Conservation (phyloP, 306 rosid species). For the Rubus parviflorus region DNA sequence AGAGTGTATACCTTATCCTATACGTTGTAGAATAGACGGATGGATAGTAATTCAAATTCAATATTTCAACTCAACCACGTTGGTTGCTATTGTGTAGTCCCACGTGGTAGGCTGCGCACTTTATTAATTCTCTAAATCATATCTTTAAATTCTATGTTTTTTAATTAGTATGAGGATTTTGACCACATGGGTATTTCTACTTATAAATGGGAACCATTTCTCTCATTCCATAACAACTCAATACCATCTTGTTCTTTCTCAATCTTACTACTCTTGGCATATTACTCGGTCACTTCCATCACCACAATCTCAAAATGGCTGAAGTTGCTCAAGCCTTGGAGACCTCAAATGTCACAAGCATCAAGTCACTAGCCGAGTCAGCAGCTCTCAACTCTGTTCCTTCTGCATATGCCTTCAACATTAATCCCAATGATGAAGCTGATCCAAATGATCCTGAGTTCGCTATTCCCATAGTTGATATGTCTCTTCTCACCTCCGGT, state of each 20-base stretch:
- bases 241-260: background rate
- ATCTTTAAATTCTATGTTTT: background rate
- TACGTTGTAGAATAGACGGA: background rate
- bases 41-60: background rate
- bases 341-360: constrained; percentile 29
- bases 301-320: background rate
- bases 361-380: constrained; percentile 44
- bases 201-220: background rate
- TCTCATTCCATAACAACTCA: background rate
- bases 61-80: background rate
- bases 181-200: background rate
- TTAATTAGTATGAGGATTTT: background rate
- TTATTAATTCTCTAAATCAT: background rate
- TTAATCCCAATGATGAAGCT: constrained; percentile 22
- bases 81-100: background rate
- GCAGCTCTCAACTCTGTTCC: constrained; percentile 33
- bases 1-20: no score
- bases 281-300: background rate
- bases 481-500: constrained; percentile 40
- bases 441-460: constrained; percentile 36
- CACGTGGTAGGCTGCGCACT: background rate
- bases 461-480: constrained; percentile 49
- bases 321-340: constrained; percentile 1
- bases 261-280: background rate
- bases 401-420: constrained; percentile 36